A percentile compares a stretch with the other conserved stretches of the same genome.
phyloP scores from a whole-genome alignment of 2,329 filamentous ascomycete species.

The Monilinia vaccinii-corymbosi region DNA sequence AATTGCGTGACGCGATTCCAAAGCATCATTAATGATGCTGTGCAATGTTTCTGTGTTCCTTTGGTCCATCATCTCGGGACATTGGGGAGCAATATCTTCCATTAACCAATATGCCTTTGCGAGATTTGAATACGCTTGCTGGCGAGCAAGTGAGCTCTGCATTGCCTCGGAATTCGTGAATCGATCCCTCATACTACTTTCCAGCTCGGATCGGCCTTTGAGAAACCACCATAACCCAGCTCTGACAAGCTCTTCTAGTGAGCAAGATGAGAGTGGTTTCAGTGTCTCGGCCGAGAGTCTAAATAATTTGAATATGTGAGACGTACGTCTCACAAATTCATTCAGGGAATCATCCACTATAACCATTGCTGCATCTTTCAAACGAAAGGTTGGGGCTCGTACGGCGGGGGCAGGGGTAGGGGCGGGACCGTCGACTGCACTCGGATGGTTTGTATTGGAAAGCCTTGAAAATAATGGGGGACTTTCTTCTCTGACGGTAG shows the following conservation, averaged over 20 bases:
- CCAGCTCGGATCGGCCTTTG: conserved; percentile 67
- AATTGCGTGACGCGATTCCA: conserved; percentile 45
- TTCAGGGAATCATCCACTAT: conserved; percentile 52
- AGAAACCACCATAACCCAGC: conserved; percentile 86
- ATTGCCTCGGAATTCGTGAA: conserved; percentile 45
- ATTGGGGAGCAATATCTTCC: conserved; percentile 36
- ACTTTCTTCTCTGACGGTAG: neutral
- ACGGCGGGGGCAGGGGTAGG: conserved; percentile 3
- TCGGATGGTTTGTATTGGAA: neutral
- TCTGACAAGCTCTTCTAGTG: conserved; percentile 59
- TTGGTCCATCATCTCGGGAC: conserved; percentile 16
- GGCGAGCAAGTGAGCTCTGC: conserved; percentile 45
- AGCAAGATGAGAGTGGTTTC: conserved; percentile 53
- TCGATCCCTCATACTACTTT: conserved; percentile 58
- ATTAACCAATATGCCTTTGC: conserved; percentile 81
- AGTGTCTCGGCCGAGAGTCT: conserved; percentile 66
- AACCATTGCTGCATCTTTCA: conserved; percentile 22
- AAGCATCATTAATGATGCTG: conserved; percentile 33
- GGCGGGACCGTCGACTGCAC: conserved; percentile 9
- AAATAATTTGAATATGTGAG: conserved; percentile 68
- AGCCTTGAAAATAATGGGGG: neutral
- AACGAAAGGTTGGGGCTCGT: conserved; percentile 16
- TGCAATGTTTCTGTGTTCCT: conserved; percentile 15
- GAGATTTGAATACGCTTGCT: conserved; percentile 78
- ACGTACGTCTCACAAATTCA: conserved; percentile 61